Evolutionary conservation across 495 filamentous ascomycete species (phyloP), one percentile per base, ranked within the genome.

Genomic region (Penicillium salamii): DNA sequence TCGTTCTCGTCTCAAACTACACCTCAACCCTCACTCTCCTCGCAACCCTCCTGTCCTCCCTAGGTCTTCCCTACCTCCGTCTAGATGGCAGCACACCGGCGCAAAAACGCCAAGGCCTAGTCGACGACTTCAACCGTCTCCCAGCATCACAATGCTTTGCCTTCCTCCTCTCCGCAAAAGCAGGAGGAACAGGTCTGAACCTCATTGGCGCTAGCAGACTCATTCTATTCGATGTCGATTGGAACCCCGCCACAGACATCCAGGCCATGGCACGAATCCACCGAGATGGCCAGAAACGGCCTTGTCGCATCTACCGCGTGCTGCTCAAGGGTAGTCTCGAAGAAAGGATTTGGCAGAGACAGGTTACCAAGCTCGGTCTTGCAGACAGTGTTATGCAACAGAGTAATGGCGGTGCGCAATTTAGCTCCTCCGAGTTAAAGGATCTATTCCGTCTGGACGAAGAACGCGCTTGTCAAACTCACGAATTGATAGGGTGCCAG

Each of bases 261-360:
- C 88, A 92, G 61, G 88, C 88, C n/a, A 91, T 92, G 88, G 88
- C 88, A 2, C 80, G 88, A 3, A 87, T 92, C 39, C 87, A 91
- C 61, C 77, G 88, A 23, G 87, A 90, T 53, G 88, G 88, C 13
- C 88, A 92, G 59, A 88, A 83, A 61, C 68, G 71, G 2, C 78
- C 77, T 7, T 88, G 86, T 54, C 78, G 79, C 24, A 89, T 92
- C 48, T 92, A 92, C 59, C 77, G 88, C 14, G 71, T 92, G 39
- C 57, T 92, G 28, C 82, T 86, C 24, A 77, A 86, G 21, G 88
- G 88, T 4, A 86, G 79, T 15, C 68, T 92, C 24, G 88, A 92
- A 52, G 88, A 92, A 68, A 91, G 90, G 69, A 90, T 92, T 50
- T 91, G 80, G 71, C 88, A 91, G 62, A 72, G 88, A n/a, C 88